A percentile compares a stretch with the other conserved stretches of the same genome.
These are phyloP conservation scores for Bacterosira constricta DNA, from an alignment of 108 stramenopile genomes.

Conservation along the genomic window DNA sequence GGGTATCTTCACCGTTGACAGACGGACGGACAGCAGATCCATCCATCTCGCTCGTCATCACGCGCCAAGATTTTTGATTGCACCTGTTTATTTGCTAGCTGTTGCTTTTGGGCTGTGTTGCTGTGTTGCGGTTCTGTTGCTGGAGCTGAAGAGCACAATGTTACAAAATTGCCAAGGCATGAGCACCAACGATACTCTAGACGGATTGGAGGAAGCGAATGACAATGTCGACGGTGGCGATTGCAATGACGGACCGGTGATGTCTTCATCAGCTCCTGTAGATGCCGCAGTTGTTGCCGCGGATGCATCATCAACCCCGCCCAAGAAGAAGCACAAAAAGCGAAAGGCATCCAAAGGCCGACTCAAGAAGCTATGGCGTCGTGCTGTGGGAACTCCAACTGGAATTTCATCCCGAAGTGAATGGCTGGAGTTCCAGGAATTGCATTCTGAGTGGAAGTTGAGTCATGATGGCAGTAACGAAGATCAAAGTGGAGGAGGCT, in stretches of 20 bases:
- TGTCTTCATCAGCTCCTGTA: not conserved
- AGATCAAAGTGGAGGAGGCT: not conserved
- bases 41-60: too few relatives aligned
- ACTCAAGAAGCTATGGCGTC: slow-evolving; percentile 42
- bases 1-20: too few relatives aligned
- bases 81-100: too few relatives aligned
- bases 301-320: not conserved
- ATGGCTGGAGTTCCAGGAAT: slow-evolving; percentile 33
- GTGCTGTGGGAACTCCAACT: slow-evolving; percentile 20
- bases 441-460: slow-evolving; percentile 30
- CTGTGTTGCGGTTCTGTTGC: too few relatives aligned
- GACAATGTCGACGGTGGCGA: not conserved
- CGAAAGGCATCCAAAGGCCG: slow-evolving; percentile 38
- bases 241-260: not conserved
- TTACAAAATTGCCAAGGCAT: too few relatives aligned
- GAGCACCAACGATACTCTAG: too few relatives aligned
- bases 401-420: slow-evolving; percentile 41
- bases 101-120: too few relatives aligned
- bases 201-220: not conserved
- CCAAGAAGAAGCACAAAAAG: slow-evolving; percentile 44
- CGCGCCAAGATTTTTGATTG: too few relatives aligned
- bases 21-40: too few relatives aligned
- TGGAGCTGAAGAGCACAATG: too few relatives aligned
- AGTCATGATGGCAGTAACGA: not conserved
- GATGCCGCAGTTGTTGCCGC: not conserved